Base-by-base conservation (phyloP, 2,329 filamentous ascomycete genomes). In the Scortechinia acanthostroma region DNA sequence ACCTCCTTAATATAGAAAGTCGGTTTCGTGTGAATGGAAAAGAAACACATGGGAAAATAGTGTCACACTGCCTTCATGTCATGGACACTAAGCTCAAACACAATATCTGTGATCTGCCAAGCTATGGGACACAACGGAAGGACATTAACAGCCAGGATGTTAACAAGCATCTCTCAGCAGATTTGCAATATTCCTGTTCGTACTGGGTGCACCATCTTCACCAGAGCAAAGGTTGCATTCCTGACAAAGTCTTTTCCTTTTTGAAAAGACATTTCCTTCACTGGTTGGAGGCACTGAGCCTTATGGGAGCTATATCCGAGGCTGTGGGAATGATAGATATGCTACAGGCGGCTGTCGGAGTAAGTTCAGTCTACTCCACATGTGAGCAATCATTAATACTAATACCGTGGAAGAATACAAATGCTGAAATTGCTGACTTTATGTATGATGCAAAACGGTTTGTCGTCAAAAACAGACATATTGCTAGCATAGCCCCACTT, bases 11-110 rank as follows among this genome's bases (percentile, higher is more conserved):
- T 42, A 15, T 33, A 3, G 21, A 50, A 19, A 57, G 28, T 37
- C 37, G 47, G 44, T 57, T 62, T 50, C 53, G 54, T 52, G 51
- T 61, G 45, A 48, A 66, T 42, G 53, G 62, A 49, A 56, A 51
- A 46, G 35, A 46, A 6, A 53, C 51, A 42, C 50, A 56, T 45
- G 20, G 23, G 3, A 21, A 42, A 3, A 42, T 55, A 37, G 45
- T 47, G 19, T 2, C 22, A 20, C 37, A 42, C 6, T 56, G 53
- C 43, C 30, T 54, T 22, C 14, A 35, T 10, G 20, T 47, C 10
- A 35, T 48, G 46, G 13, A 37, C 16, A 19, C 13, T 22, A 19
- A 35, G 4, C 48, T 55, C 15, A 53, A 46, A 44, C 22, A 40
- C 45, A 45, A 55, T 45, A 52, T 55, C 14, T 55, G 53, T 43